These are phyloP conservation scores for Lachancea meyersii DNA, from an alignment of 805 yeast species.

Conservation along the genomic window DNA sequence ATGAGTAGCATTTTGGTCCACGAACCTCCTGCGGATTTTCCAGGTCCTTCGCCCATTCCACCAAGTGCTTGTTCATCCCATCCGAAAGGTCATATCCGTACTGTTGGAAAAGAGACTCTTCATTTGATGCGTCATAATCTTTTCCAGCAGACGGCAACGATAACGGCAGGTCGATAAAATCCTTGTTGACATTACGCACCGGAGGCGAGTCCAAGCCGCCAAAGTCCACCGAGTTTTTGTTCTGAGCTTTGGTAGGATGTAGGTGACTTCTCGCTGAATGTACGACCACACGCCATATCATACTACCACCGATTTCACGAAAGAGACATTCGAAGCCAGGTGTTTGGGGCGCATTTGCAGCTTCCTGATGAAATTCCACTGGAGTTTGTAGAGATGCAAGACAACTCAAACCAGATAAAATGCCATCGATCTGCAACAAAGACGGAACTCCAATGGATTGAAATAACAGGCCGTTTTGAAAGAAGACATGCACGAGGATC, in stretches of 20 bases:
- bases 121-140: conserved; percentile 33
- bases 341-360: background rate
- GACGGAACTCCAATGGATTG: conserved; percentile 17
- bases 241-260: too few relatives aligned
- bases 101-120: conserved; percentile 41
- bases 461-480: conserved; percentile 9
- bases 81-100: conserved; percentile 27
- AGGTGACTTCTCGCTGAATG: background rate
- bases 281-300: background rate
- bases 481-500: conserved; percentile 20
- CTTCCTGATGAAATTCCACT: background rate
- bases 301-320: background rate
- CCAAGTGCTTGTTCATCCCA: conserved; percentile 16
- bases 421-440: conserved; percentile 14
- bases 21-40: background rate
- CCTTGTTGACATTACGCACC: background rate
- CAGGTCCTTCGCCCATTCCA: conserved; percentile 9
- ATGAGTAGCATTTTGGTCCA: background rate
- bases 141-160: background rate
- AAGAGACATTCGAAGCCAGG: background rate
- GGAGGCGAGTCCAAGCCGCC: background rate
- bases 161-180: background rate
- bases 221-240: background rate
- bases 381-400: background rate
- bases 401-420: conserved; percentile 11